phyloP scores from a whole-genome alignment of 2,329 filamentous ascomycete species.

The Colletotrichum destructivum region DNA sequence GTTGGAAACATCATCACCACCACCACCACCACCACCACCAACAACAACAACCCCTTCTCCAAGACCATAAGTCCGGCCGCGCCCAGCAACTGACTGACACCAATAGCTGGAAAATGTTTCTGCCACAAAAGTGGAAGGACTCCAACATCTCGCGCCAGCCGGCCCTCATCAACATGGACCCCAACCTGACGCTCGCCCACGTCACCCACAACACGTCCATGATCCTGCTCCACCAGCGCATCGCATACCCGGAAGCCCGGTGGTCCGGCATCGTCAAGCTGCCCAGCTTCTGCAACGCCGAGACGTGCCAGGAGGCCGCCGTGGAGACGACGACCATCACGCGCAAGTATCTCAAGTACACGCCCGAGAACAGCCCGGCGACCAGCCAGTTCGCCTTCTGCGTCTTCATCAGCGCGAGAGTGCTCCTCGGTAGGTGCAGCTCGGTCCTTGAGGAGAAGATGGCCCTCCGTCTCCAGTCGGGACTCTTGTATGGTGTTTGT shows the following conservation, averaged over 20 bases:
- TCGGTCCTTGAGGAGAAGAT: not conserved
- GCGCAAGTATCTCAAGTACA: constrained; percentile 60
- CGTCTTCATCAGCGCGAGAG: constrained; percentile 60
- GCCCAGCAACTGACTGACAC: not conserved
- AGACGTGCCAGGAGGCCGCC: constrained; percentile 63
- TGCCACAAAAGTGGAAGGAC: constrained; percentile 60
- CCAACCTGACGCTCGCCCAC: constrained; percentile 65
- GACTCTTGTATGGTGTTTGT: too few relatives aligned
- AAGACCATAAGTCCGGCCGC: too few relatives aligned
- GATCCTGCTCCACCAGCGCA: constrained; percentile 64
- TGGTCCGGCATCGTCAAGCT: constrained; percentile 51
- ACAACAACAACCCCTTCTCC: too few relatives aligned
- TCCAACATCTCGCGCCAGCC: constrained; percentile 48
- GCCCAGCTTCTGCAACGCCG: constrained; percentile 62
- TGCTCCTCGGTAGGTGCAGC: constrained; percentile 51
- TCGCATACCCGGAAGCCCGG: constrained; percentile 58
- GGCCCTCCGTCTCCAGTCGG: too few relatives aligned
- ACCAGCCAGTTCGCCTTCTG: constrained; percentile 62
- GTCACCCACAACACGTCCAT: constrained; percentile 66
- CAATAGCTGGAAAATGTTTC: constrained; percentile 59
- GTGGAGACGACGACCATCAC: constrained; percentile 62
- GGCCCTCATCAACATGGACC: constrained; percentile 57
- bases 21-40: too few relatives aligned
- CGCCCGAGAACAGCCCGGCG: constrained; percentile 47
- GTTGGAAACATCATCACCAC: constrained; percentile 11